Base-by-base conservation (phyloP, 768 basidiomycete genomes). In the Lactarius hengduanensis region DNA sequence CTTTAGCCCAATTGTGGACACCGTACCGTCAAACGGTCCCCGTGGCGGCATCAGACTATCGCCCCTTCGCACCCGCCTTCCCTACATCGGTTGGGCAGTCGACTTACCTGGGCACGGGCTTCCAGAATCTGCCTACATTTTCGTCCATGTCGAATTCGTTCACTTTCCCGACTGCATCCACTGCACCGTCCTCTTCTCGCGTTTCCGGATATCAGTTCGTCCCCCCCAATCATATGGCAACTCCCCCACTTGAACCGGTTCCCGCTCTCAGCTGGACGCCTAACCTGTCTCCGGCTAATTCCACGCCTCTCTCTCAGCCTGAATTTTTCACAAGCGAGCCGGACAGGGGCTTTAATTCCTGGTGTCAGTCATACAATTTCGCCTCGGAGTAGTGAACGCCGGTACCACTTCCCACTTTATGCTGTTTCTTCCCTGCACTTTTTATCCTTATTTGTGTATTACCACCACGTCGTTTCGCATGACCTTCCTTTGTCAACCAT, bases 361-460 rank as follows among this genome's bases (percentile, higher is more conserved):
- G 64, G 64, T 34, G 10, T 26, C 58, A 60, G 22, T 60, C 53
- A 30, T 50, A 45, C 59, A 20, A 13, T 20, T 18, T 38, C 16
- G 16, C 32, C 38, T 59, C 20, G 41, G 36, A 34, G 57, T 20
- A 6, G 15, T 13, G 20, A 41, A 41, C 16, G 11, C 10, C 6
- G 7, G 38, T n/a, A 34, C 28, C 22, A 40, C 18, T 16, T 20
- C 58, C 34, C 36, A 53, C n/a, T 22, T 54, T 36, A 50, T 45
- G n/a, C 9, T 22, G 45, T 65, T 40, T 11, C 36, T 50, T 57
- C 34, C 54, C 26, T 36, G 32, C 16, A 15, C 34, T 36, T 26
- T 28, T 59, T 59, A 26, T 34, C 8, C 34, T 41, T 47, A 34
- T 22, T 40, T 47, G 41, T 47, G 16, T 41, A 32, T 54, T 36